A percentile compares a stretch with the other conserved stretches of the same genome.
Evolutionary conservation across 352 stramenopile species (phyloP).

Genomic region (Saprolegnia parasitica): DNA sequence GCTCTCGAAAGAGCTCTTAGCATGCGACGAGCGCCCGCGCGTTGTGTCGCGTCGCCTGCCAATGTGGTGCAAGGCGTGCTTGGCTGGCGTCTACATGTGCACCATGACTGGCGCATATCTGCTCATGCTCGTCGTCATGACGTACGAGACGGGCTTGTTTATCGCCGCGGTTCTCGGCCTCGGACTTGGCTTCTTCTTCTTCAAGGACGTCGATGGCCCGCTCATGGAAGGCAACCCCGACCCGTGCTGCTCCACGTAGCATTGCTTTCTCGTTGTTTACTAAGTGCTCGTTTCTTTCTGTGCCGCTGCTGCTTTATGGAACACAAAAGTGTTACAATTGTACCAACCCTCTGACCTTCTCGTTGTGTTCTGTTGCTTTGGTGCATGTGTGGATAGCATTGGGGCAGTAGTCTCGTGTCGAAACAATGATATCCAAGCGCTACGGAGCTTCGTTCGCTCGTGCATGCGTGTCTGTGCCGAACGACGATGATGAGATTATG

Average conservation of each 20-base stretch:
- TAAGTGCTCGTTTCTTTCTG: neutral
- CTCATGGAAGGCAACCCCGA: conserved; percentile 58
- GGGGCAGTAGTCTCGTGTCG: too few species aligned
- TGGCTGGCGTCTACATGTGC: conserved; percentile 70
- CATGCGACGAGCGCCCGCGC: conserved; percentile 24
- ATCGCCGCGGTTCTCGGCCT: conserved; percentile 63
- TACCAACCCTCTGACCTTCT: too few species aligned
- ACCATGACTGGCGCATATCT: conserved; percentile 73
- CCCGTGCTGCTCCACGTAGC: conserved; percentile 72
- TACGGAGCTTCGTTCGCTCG: too few species aligned
- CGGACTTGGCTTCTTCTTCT: conserved; percentile 67
- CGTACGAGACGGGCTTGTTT: conserved; percentile 76
- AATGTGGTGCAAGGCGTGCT: conserved; percentile 54
- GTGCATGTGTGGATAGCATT: too few species aligned
- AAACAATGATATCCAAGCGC: too few species aligned
- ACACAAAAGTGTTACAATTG: too few species aligned
- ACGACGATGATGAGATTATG: too few species aligned
- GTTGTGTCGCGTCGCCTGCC: conserved; percentile 35
- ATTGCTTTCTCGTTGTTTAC: neutral
- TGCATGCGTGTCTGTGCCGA: too few species aligned
- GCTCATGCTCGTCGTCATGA: conserved; percentile 83
- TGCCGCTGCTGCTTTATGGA: too few species aligned
- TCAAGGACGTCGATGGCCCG: conserved; percentile 70
- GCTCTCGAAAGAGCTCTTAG: conserved; percentile 18
- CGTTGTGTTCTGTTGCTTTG: too few species aligned